A percentile compares a stretch with the other conserved stretches of the same genome.
Conservation (phyloP, 169 alveolate species). For the Eimeria sp. region DNA sequence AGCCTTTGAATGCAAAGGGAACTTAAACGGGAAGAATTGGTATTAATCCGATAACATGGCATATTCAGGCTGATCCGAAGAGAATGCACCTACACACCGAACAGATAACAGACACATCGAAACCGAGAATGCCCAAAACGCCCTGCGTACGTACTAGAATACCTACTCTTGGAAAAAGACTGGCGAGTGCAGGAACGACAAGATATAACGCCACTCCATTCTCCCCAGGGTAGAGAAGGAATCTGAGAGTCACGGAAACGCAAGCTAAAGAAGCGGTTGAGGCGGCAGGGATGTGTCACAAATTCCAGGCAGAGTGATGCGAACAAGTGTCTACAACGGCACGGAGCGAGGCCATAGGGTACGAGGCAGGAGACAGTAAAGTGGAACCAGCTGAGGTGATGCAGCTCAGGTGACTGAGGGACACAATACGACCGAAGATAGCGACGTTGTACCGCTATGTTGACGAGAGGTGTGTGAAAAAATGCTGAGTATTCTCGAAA, state of each 20-base stretch:
- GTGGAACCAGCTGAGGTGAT: neutral
- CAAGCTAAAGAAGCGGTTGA: neutral
- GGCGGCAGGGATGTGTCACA: neutral
- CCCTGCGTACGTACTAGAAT: neutral
- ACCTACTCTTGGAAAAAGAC: neutral
- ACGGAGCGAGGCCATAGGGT: neutral
- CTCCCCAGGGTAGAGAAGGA: neutral
- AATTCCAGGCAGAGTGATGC: neutral
- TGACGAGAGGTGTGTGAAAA: neutral
- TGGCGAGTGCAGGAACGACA: neutral
- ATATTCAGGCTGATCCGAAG: too few relatives aligned
- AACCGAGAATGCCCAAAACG: too few relatives aligned
- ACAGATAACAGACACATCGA: too few relatives aligned
- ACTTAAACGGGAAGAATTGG: neutral
- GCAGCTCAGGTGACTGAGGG: neutral
- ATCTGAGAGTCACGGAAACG: neutral
- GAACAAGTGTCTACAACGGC: neutral
- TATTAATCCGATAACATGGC: neutral
- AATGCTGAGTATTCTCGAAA: neutral
- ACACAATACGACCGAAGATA: neutral
- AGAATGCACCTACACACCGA: too few relatives aligned
- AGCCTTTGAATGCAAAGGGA: too few relatives aligned
- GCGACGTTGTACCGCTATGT: neutral
- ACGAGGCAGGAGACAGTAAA: neutral
- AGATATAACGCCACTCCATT: neutral